These are phyloP conservation scores for Lentinula novae-zelandiae DNA, from an alignment of 1,284 basidiomycete species.

Conservation along the genomic window DNA sequence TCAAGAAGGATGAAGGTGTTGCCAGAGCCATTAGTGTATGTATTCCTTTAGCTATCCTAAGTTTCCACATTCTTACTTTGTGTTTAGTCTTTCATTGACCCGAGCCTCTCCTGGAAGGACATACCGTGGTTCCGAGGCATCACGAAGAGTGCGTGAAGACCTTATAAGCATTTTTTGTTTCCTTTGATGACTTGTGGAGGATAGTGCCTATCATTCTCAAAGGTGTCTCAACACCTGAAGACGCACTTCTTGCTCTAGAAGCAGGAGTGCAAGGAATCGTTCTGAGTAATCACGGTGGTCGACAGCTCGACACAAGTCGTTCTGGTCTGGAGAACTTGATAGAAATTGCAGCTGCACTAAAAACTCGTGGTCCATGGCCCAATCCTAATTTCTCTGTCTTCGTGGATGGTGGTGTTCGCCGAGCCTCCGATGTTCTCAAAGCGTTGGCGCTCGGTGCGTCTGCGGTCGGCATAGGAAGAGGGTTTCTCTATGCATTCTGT, in stretches of 20 bases:
- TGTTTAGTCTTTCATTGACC: conserved; percentile 12
- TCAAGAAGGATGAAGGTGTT: conserved; percentile 13
- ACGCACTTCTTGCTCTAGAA: conserved; percentile 84
- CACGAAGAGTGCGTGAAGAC: conserved; percentile 23
- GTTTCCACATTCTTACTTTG: background rate
- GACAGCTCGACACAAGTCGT: conserved; percentile 64
- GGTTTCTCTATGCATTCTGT: conserved; percentile 63
- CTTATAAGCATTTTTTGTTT: background rate
- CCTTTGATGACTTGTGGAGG: background rate
- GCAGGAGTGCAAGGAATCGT: conserved; percentile 84
- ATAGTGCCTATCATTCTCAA: conserved; percentile 25
- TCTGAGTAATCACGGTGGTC: conserved; percentile 88
- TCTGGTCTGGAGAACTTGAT: conserved; percentile 65
- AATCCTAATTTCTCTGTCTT: conserved; percentile 61
- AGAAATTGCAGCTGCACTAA: conserved; percentile 58
- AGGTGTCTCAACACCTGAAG: conserved; percentile 49
- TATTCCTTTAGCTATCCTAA: background rate
- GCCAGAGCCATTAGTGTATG: conserved; percentile 10
- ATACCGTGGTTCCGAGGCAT: conserved; percentile 30
- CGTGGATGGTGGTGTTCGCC: conserved; percentile 67
- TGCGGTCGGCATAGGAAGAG: conserved; percentile 53
- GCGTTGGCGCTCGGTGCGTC: conserved; percentile 69
- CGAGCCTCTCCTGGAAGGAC: conserved; percentile 21
- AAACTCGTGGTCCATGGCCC: conserved; percentile 40
- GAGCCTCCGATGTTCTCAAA: conserved; percentile 68